Conservation (phyloP, 2,329 filamentous ascomycete genomes). For the Fusarium succisae region DNA sequence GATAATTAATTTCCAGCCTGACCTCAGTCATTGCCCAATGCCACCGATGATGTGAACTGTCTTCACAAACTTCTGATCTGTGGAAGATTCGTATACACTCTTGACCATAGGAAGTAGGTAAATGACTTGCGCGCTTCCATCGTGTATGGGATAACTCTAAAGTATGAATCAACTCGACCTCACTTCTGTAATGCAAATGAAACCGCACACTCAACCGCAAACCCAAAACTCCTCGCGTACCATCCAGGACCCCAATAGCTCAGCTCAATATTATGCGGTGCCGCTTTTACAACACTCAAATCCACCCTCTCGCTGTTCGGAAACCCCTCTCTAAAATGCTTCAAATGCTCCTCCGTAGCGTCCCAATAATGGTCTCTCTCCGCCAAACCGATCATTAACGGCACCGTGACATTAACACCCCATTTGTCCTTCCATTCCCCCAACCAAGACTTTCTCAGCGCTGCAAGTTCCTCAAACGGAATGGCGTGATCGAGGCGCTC, state of each 20-base stretch:
- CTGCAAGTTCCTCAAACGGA: constrained; percentile 27
- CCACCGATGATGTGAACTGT: no score
- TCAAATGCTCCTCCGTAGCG: constrained; percentile 31
- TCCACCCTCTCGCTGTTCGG: constrained; percentile 27
- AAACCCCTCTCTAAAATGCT: constrained; percentile 12
- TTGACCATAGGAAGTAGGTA: no score
- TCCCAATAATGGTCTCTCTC: constrained; percentile 30
- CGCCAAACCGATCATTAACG: constrained; percentile 28
- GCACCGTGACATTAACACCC: constrained; percentile 15
- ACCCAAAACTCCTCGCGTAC: constrained; percentile 35
- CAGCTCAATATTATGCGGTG: constrained; percentile 35
- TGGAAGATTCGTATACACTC: background rate
- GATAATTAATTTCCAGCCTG: background rate
- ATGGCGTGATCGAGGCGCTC: constrained; percentile 26
- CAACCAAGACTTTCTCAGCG: constrained; percentile 23
- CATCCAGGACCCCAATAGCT: constrained; percentile 34
- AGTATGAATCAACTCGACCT: background rate
- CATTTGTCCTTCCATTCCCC: constrained; percentile 31
- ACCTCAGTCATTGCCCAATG: no score
- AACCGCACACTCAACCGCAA: constrained; percentile 32
- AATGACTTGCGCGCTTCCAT: rapidly evolving
- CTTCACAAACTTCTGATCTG: rapidly evolving
- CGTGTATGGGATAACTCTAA: background rate
- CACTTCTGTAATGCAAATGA: background rate
- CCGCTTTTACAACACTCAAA: constrained; percentile 22